These are phyloP conservation scores for Plasmopara viticola DNA, from an alignment of 352 stramenopile species.

Conservation along the genomic window DNA sequence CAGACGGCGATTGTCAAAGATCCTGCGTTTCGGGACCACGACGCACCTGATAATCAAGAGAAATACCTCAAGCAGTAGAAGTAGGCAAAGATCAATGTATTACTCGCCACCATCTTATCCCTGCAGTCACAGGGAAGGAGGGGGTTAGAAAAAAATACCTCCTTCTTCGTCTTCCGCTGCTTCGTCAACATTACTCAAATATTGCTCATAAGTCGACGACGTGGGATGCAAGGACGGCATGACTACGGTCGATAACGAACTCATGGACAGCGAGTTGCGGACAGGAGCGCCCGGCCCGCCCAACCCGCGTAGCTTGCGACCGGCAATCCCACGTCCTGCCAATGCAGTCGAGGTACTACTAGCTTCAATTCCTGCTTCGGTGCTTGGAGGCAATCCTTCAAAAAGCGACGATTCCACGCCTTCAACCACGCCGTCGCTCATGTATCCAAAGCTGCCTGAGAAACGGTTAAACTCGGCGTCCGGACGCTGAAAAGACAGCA, in stretches of 20 bases:
- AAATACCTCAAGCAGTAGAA: constrained; percentile 52
- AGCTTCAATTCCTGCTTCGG: constrained; percentile 6
- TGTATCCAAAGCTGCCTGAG: constrained; percentile 26
- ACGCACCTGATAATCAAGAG: constrained; percentile 51
- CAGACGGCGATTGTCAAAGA: constrained; percentile 72
- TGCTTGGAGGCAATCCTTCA: constrained; percentile 8
- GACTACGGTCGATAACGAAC: constrained; percentile 54
- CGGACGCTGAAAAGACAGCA: constrained; percentile 25
- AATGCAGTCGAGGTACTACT: constrained; percentile 5
- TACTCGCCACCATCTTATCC: too few relatives aligned
- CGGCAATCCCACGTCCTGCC: constrained; percentile 21
- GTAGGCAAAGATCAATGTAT: not conserved
- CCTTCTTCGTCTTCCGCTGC: constrained; percentile 67
- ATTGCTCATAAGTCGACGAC: constrained; percentile 82
- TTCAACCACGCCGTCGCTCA: constrained; percentile 46
- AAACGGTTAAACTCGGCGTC: constrained; percentile 16
- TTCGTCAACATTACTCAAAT: constrained; percentile 84
- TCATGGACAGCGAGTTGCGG: constrained; percentile 84
- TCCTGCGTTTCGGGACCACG: constrained; percentile 59
- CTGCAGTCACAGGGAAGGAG: too few relatives aligned
- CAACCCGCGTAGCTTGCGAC: constrained; percentile 19
- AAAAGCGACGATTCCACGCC: constrained; percentile 18
- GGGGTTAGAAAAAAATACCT: constrained; percentile 79
- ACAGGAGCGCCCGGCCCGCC: constrained; percentile 14
- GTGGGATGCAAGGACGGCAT: constrained; percentile 50